Evolutionary conservation across 2,329 filamentous ascomycete species (phyloP).

Genomic region (Fusarium sublunatum): DNA sequence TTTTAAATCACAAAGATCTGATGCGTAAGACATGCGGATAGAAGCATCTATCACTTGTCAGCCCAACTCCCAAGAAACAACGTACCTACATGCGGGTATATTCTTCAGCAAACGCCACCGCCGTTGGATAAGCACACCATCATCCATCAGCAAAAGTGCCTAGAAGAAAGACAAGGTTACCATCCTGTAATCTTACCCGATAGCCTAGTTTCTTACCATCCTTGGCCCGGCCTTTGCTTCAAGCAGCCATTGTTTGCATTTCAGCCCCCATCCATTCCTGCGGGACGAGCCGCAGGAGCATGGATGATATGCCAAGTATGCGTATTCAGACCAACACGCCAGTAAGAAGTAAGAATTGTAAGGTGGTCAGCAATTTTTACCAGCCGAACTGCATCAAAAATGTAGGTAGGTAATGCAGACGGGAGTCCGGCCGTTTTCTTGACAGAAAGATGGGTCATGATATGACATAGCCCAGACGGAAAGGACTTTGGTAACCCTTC

Average conservation of each 20-base stretch:
- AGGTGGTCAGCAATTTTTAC: neutral
- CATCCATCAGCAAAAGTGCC: neutral
- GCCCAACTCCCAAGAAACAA: too few species aligned
- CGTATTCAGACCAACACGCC: too few species aligned
- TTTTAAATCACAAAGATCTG: neutral
- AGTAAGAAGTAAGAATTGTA: neutral
- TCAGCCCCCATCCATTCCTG: neutral
- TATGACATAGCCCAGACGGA: slow-evolving; percentile 3
- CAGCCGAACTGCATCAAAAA: neutral
- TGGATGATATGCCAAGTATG: neutral
- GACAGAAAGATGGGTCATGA: slow-evolving; percentile 15
- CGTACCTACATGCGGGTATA: neutral
- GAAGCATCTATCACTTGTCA: neutral
- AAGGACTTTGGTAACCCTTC: slow-evolving; percentile 18
- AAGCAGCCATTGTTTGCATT: slow-evolving; percentile 11
- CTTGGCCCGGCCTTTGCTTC: neutral
- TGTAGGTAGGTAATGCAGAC: neutral
- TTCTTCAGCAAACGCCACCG: neutral
- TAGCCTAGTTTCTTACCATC: neutral
- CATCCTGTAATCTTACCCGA: neutral
- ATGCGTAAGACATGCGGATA: neutral
- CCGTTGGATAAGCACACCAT: neutral
- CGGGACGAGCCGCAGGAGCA: slow-evolving; percentile 21
- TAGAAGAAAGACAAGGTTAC: neutral
- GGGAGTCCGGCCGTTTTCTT: slow-evolving; percentile 15